A percentile compares a stretch with the other conserved stretches of the same genome.
Evolutionary conservation across 495 filamentous ascomycete genomes (phyloP).

Genomic region (Tetracladium setigerum): DNA sequence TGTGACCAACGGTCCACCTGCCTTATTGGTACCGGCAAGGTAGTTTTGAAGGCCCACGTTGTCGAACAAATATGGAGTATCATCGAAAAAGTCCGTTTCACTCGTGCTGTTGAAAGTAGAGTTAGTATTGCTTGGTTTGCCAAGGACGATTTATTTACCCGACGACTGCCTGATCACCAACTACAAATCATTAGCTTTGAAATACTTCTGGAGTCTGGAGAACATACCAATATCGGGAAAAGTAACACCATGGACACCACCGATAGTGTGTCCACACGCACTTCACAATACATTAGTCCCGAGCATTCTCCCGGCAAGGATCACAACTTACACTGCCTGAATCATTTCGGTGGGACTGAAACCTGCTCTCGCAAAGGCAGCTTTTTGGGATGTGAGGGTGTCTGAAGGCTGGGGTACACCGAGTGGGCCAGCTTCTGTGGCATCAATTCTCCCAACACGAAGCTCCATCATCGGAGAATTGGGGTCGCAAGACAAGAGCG

Average conservation of each 20-base stretch:
- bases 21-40: not conserved
- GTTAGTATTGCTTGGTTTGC: not conserved
- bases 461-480: constrained; percentile 25
- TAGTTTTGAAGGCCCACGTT: constrained; percentile 5
- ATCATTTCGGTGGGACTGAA: constrained; percentile 17
- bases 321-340: constrained; percentile 8
- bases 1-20: constrained; percentile 24
- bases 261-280: constrained; percentile 17
- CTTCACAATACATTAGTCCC: constrained; percentile 1
- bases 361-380: constrained; percentile 18
- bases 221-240: constrained; percentile 12
- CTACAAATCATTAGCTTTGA: constrained; percentile 9
- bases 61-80: constrained; percentile 8
- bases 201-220: not conserved
- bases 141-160: not conserved
- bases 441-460: constrained; percentile 34
- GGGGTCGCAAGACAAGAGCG: constrained; percentile 1
- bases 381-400: constrained; percentile 5
- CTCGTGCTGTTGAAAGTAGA: constrained; percentile 22
- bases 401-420: constrained; percentile 33
- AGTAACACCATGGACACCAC: constrained; percentile 10
- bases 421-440: constrained; percentile 28
- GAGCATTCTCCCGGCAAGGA: not conserved
- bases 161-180: constrained; percentile 6
- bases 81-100: constrained; percentile 14